Base-by-base conservation (phyloP, 2,329 filamentous ascomycete genomes). In the Xylariaceae sp. region DNA sequence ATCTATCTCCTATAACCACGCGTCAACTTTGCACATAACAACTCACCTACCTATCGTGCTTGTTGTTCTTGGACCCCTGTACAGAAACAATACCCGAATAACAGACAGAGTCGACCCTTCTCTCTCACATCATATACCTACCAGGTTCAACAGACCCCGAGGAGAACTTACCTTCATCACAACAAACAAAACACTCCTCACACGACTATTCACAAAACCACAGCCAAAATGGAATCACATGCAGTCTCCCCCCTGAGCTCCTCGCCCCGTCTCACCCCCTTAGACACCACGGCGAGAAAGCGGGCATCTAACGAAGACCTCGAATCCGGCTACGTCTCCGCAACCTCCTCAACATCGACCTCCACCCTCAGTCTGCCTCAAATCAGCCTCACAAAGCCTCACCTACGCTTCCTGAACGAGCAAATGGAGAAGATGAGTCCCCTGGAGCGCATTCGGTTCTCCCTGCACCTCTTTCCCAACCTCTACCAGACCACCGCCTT, bases 361-460 rank as follows among this genome's bases (percentile, higher is more conserved):
- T 88, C 83, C 67, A 78, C 82, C 49, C 78, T 79, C 55, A 79
- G 78, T 65, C 80, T 93, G 17, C 89, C 92, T 11, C 84, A 90
- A 62, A 82, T 97, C 69, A 86, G 88, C 75, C 91, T 99, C 79
- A 93, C 90, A 66, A 88, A 88, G 74, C 84, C 88, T 64, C 93
- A 99, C 75, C 81, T 97, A 67, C 88, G 90, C 70, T 93, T 93
- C 75, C 82, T 99, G 74, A 99, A 99, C 81, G 78, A 86, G 65
- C 91, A 96, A 75, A 80, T 99, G 68, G 89, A 94, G 74, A 84
- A 87, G 71, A 89, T 97, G 75, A 86, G 92, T 72, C 90, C 94
- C 62, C 82, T 93, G 82, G 93, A 97, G 66, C 88, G 97, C 69
- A 84, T 99, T 62, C 88, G 87, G 77, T 97, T 96, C 89, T 91